Conservation (phyloP, 2,329 filamentous ascomycete genomes). For the Emericellopsis atlantica region DNA sequence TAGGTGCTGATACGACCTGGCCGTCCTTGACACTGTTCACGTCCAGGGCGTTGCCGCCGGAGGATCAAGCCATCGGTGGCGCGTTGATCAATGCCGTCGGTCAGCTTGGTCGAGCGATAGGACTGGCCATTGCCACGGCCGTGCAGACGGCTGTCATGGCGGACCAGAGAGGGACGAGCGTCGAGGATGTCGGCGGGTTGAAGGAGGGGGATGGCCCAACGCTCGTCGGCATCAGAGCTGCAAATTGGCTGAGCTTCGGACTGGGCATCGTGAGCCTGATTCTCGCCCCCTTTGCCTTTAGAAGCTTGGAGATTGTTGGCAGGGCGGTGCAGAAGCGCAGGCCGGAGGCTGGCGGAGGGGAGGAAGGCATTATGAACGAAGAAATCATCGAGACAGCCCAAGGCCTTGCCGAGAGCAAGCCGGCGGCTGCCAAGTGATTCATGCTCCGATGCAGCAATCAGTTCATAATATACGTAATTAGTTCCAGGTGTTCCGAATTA, state of each 20-base stretch:
- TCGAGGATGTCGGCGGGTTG: slow-evolving; percentile 30
- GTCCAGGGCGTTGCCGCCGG: slow-evolving; percentile 44
- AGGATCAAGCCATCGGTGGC: slow-evolving; percentile 56
- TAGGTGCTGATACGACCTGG: slow-evolving; percentile 56
- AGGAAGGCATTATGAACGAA: slow-evolving; percentile 11
- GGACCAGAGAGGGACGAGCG: slow-evolving; percentile 24
- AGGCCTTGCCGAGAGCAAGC: no score
- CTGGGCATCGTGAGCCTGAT: slow-evolving; percentile 28
- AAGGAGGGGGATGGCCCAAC: slow-evolving; percentile 30
- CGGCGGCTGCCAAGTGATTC: no score
- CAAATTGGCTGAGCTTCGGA: slow-evolving; percentile 38
- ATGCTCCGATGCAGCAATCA: no score
- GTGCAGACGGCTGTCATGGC: slow-evolving; percentile 52
- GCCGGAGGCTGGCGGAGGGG: slow-evolving; percentile 2
- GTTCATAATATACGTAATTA: no score
- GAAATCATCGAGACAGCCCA: not conserved
- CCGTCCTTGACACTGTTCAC: slow-evolving; percentile 55
- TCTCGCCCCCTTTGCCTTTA: slow-evolving; percentile 33
- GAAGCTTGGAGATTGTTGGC: slow-evolving; percentile 39
- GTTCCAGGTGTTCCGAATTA: no score
- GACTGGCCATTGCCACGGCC: slow-evolving; percentile 51
- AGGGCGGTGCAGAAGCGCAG: slow-evolving; percentile 12
- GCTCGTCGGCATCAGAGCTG: slow-evolving; percentile 33
- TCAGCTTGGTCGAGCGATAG: slow-evolving; percentile 53
- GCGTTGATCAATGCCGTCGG: slow-evolving; percentile 55